Base-by-base conservation (phyloP, 2,329 filamentous ascomycete species). In the Nothopassalora personata region DNA sequence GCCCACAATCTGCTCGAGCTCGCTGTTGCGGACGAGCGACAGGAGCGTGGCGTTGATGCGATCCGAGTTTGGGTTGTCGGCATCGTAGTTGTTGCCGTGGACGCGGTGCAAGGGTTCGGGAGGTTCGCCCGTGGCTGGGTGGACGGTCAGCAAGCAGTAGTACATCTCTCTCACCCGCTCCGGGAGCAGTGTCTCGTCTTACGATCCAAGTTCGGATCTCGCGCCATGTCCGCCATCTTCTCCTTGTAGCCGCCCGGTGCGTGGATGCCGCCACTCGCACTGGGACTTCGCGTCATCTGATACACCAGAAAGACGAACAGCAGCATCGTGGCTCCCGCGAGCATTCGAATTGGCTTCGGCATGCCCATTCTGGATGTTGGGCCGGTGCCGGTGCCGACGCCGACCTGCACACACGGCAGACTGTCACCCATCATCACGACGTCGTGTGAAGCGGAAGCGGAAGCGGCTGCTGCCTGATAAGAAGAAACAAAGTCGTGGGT, bases 31-130 rank as follows among this genome's bases (percentile, higher is more conserved):
- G 57, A 99, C 94, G 39, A 99, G 83, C 23, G 91, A 89, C 66
- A 99, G 82, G 58, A 99, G 81, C 4, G 94, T 97, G 60, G 94
- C 94, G 74, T 96, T 94, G 74, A 96, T 94, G 71, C 94, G 90
- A 66, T 88, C 86, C 54, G 88, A 89, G 62, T 91, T 84, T 54
- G 83, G 79, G 70, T 88, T 87, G 70, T 91, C 84, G 54, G 89
- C 85, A 54, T 85, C 84, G 75, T 97, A 97, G 70, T 88, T 87
- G 66, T 89, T 80, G 56, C 86, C 86, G 34, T 74, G 65, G 31
- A 87, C 85, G 74, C 90, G 85, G 70, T 83, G 85, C 66, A 97
- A 79, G 13, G 83, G 79, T 54, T 90, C 92, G 63, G 87, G 83
- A 23, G 93, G 93, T 74, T 97, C 93, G 64, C 85, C 86, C 34